Conservation (phyloP, 345 rosid species). For the Pistacia atlantica region DNA sequence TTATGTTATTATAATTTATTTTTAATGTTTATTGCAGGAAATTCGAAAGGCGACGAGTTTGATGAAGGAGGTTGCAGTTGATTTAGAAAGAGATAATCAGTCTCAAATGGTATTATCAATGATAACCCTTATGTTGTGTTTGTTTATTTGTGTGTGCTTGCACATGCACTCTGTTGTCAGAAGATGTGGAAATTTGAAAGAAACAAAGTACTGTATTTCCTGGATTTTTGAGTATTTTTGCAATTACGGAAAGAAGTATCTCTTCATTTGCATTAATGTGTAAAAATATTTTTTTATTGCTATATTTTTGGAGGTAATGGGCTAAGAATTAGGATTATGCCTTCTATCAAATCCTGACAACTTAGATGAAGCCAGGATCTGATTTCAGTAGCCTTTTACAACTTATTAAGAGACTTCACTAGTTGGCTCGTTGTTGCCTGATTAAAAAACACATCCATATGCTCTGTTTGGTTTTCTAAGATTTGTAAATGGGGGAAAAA, state of each 20-base stretch:
- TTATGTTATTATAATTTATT: background rate
- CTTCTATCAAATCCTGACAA: background rate
- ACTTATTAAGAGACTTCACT: background rate
- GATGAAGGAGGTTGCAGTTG: constrained; percentile 76
- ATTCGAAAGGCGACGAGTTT: constrained; percentile 57
- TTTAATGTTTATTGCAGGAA: constrained; percentile 50
- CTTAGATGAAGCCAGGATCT: background rate
- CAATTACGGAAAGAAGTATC: background rate
- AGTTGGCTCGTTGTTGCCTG: background rate
- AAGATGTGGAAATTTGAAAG: constrained; percentile 2
- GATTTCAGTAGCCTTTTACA: background rate
- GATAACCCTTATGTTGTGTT: background rate
- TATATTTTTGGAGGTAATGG: background rate
- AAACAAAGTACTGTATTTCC: background rate
- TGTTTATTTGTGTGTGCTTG: background rate
- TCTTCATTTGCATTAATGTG: background rate
- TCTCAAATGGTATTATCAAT: constrained; percentile 55
- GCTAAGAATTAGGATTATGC: background rate
- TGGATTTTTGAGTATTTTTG: background rate
- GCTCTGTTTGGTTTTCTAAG: too few relatives aligned
- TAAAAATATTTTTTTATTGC: background rate
- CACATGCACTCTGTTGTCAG: background rate
- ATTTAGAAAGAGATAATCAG: constrained; percentile 69
- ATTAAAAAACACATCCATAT: background rate
- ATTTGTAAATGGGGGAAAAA: too few relatives aligned